phyloP scores from a whole-genome alignment of 805 yeast genomes.

The Candida andamanensis region DNA sequence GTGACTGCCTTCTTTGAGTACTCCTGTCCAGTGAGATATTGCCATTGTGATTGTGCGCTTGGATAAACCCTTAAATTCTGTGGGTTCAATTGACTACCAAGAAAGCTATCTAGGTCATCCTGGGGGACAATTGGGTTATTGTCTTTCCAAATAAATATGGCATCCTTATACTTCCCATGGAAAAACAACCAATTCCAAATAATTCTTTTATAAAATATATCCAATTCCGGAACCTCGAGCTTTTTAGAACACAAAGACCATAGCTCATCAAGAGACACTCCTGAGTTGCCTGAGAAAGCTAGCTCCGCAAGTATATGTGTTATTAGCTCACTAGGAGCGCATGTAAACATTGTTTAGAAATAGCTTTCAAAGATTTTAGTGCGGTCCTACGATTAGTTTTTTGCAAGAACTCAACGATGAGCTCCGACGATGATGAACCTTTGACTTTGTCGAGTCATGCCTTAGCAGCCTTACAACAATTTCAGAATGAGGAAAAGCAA shows the following conservation, averaged over 20 bases:
- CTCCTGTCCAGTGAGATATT: slow-evolving; percentile 47
- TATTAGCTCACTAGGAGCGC: slow-evolving; percentile 24
- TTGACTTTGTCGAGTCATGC: slow-evolving; percentile 45
- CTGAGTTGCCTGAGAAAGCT: slow-evolving; percentile 30
- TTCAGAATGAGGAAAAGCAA: slow-evolving; percentile 57
- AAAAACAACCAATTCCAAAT: slow-evolving; percentile 38
- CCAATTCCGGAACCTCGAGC: slow-evolving; percentile 16
- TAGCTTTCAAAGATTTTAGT: background rate
- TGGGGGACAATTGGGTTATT: slow-evolving; percentile 3
- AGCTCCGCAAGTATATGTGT: slow-evolving; percentile 19
- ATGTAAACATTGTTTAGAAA: slow-evolving; percentile 15
- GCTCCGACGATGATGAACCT: slow-evolving; percentile 41
- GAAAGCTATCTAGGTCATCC: slow-evolving; percentile 15
- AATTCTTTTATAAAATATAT: slow-evolving; percentile 31
- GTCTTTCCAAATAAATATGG: slow-evolving; percentile 10
- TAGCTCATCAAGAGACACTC: slow-evolving; percentile 22
- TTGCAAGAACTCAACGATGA: too few species aligned
- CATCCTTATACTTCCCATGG: slow-evolving; percentile 8
- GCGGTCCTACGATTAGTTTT: too few species aligned
- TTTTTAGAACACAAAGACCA: slow-evolving; percentile 22
- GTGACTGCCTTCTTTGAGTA: slow-evolving; percentile 44
- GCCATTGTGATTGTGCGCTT: slow-evolving; percentile 53
- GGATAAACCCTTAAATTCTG: slow-evolving; percentile 26
- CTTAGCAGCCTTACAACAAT: slow-evolving; percentile 57
- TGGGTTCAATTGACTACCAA: slow-evolving; percentile 13